phyloP scores from a whole-genome alignment of 2,329 filamentous ascomycete genomes.

The Elsinoe perseae region DNA sequence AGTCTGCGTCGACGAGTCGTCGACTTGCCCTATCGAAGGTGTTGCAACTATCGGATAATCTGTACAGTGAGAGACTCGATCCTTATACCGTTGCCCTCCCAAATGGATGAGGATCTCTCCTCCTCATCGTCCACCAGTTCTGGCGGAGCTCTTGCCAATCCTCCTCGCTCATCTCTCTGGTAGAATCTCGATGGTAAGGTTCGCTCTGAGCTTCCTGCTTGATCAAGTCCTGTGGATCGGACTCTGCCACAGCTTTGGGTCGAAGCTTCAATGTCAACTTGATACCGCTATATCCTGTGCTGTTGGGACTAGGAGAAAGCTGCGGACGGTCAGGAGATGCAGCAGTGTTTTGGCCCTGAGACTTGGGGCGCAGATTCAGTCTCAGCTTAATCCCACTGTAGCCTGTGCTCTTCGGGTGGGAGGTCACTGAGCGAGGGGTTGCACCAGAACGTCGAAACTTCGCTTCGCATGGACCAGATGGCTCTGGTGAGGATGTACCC shows the following conservation, averaged over 20 bases:
- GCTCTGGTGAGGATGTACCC: not conserved
- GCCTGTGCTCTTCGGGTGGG: not conserved
- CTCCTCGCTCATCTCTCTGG: not conserved
- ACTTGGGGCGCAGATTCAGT: not conserved
- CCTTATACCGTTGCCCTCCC: not conserved
- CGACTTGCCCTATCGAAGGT: too few species aligned
- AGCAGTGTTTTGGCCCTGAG: not conserved
- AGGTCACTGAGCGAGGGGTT: not conserved
- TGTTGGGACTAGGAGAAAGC: too few species aligned
- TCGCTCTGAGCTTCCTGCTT: not conserved
- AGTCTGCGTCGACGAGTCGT: too few species aligned
- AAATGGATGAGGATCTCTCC: not conserved
- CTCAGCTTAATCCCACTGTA: not conserved
- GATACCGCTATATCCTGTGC: not conserved
- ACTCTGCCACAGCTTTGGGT: not conserved
- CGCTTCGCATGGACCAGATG: not conserved
- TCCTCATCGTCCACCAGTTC: not conserved
- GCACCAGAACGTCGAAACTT: not conserved
- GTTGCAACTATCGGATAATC: too few species aligned
- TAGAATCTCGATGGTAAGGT: not conserved
- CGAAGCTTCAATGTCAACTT: not conserved
- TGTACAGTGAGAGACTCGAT: not conserved
- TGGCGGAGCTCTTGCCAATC: not conserved
- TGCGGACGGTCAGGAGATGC: not conserved
- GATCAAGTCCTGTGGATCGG: not conserved